A percentile compares a stretch with the other conserved stretches of the same genome.
These are phyloP conservation scores for Picochlorum sp. DNA, from an alignment of 139 green algal genomes.

Conservation along the genomic window DNA sequence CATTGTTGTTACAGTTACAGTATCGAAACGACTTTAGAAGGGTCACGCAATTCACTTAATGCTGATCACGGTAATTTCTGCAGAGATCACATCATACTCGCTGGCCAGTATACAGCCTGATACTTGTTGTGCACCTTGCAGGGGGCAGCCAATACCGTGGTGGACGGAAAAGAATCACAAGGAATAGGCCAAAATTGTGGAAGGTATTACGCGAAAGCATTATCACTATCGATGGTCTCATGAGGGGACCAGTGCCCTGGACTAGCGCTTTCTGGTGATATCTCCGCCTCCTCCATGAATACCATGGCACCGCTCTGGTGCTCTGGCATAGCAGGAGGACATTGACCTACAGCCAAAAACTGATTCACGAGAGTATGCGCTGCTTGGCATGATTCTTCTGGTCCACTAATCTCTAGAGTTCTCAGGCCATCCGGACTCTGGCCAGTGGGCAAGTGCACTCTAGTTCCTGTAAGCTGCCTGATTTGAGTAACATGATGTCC, in stretches of 20 bases:
- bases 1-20: background rate
- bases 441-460: slow-evolving; percentile 20
- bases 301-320: slow-evolving; percentile 1
- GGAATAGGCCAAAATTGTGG: background rate
- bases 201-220: background rate
- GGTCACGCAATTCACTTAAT: background rate
- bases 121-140: no score
- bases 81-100: no score
- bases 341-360: slow-evolving; percentile 18
- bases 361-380: slow-evolving; percentile 30
- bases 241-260: background rate
- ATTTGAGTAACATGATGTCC: slow-evolving; percentile 28
- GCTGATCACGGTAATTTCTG: background rate
- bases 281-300: background rate
- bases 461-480: slow-evolving; percentile 17
- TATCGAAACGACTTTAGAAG: background rate
- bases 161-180: no score
- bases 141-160: no score
- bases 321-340: slow-evolving; percentile 6
- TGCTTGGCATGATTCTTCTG: slow-evolving; percentile 12
- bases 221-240: background rate
- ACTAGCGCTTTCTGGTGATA: background rate
- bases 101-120: no score
- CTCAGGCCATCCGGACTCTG: slow-evolving; percentile 8
- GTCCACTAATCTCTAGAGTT: slow-evolving; percentile 20